Evolutionary conservation across 2,329 filamentous ascomycete species (phyloP).

Genomic region (Phaeosphaeria sp.): DNA sequence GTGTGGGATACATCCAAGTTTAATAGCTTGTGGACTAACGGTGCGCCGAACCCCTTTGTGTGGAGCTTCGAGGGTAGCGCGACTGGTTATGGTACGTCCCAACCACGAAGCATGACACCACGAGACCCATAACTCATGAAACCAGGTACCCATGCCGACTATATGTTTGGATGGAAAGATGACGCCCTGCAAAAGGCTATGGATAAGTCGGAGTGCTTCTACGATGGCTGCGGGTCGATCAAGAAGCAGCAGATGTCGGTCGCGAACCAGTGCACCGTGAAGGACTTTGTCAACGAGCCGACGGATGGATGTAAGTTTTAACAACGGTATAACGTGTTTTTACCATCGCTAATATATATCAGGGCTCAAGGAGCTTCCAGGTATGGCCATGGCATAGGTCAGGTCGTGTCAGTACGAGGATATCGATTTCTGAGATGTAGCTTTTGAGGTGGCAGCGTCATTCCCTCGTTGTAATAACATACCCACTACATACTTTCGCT

Average conservation of each 20-base stretch:
- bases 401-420: not conserved
- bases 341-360: not conserved
- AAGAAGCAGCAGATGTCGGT: conserved; percentile 31
- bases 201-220: conserved; percentile 27
- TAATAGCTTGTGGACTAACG: conserved; percentile 30
- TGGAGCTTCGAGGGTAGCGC: conserved; percentile 26
- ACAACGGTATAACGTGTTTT: not conserved
- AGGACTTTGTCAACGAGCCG: conserved; percentile 25
- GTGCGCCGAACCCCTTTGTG: conserved; percentile 23
- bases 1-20: conserved; percentile 34
- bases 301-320: conserved; percentile 26
- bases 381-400: conserved; percentile 6
- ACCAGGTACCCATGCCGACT: conserved; percentile 31
- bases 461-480: not conserved
- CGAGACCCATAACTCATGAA: too few species aligned
- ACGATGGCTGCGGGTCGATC: conserved; percentile 25
- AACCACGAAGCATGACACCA: not conserved
- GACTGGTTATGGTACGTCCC: conserved; percentile 13
- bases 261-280: conserved; percentile 31
- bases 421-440: not conserved
- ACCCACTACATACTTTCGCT: not conserved
- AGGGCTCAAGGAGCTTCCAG: conserved; percentile 9
- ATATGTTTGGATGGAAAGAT: conserved; percentile 31
- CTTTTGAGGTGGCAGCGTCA: not conserved
- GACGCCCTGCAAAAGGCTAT: conserved; percentile 21